phyloP scores from a whole-genome alignment of 352 stramenopile genomes.

The Pythium plurisporium region DNA sequence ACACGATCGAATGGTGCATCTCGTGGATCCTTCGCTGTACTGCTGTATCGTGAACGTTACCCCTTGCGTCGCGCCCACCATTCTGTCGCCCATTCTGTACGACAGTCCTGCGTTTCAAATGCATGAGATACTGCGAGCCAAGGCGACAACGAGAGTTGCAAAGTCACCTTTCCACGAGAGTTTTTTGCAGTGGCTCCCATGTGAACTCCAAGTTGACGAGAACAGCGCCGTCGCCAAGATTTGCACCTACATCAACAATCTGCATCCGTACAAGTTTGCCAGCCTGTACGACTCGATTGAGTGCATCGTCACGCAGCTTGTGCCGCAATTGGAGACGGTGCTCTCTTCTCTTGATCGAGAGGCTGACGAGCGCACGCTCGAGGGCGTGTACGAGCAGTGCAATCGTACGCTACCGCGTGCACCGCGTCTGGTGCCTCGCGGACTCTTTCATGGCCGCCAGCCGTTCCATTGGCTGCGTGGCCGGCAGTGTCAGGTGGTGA shows the following conservation, averaged over 20 bases:
- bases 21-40: not conserved
- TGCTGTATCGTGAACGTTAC: not conserved
- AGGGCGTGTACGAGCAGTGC: slow-evolving; percentile 9
- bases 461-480: slow-evolving; percentile 7
- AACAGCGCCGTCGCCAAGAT: not conserved
- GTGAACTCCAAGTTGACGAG: not conserved
- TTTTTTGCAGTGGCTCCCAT: not conserved
- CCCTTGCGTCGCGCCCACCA: not conserved
- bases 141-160: no score
- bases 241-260: slow-evolving; percentile 33
- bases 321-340: slow-evolving; percentile 28
- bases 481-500: slow-evolving; percentile 24
- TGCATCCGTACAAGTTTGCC: slow-evolving; percentile 19
- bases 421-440: slow-evolving; percentile 4
- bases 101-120: not conserved
- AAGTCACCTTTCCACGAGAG: no score
- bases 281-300: slow-evolving; percentile 21
- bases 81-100: not conserved
- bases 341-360: slow-evolving; percentile 12
- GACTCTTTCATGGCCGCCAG: slow-evolving; percentile 11
- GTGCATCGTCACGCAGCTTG: slow-evolving; percentile 18
- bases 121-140: not conserved
- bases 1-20: not conserved
- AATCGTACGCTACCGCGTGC: not conserved
- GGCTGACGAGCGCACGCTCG: not conserved